Evolutionary conservation across 1,139 yeast genomes (phyloP).

Genomic region (Scheffersomyces quercinus): DNA sequence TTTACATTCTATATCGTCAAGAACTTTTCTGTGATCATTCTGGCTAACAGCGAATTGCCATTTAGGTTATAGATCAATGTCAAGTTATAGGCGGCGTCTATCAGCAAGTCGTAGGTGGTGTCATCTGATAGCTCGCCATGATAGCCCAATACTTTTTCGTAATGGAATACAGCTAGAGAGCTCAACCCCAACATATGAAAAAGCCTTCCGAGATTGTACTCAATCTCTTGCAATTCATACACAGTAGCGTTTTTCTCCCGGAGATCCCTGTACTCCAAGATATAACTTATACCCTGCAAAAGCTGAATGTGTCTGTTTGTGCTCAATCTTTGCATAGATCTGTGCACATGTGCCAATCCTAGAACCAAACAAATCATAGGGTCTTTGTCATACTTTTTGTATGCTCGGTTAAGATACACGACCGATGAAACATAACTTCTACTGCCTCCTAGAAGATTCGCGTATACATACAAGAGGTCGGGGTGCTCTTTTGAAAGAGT

Average conservation of each 20-base stretch:
- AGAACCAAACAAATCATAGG: conserved; percentile 75
- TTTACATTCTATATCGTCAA: conserved; percentile 32
- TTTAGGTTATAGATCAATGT: conserved; percentile 70
- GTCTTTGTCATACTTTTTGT: conserved; percentile 64
- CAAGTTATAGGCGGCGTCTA: conserved; percentile 86
- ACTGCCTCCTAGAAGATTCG: conserved; percentile 78
- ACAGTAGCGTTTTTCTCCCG: conserved; percentile 36
- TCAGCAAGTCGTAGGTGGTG: conserved; percentile 53
- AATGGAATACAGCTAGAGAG: conserved; percentile 69
- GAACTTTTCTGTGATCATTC: conserved; percentile 61
- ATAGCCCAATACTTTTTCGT: conserved; percentile 59
- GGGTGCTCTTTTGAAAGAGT: conserved; percentile 59
- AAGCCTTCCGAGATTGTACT: conserved; percentile 79
- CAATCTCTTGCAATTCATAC: conserved; percentile 72
- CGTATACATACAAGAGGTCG: conserved; percentile 72
- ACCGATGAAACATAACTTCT: conserved; percentile 80
- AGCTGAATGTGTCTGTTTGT: conserved; percentile 83
- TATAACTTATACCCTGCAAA: conserved; percentile 78
- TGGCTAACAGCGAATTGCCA: conserved; percentile 70
- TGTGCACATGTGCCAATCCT: conserved; percentile 82
- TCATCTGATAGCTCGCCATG: conserved; percentile 28
- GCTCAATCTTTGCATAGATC: conserved; percentile 90
- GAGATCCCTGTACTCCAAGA: conserved; percentile 67
- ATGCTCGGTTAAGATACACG: conserved; percentile 64
- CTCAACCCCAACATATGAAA: conserved; percentile 82